A percentile compares a stretch with the other conserved stretches of the same genome.
Conservation (phyloP, 345 rosid species). For the Acer campestre region DNA sequence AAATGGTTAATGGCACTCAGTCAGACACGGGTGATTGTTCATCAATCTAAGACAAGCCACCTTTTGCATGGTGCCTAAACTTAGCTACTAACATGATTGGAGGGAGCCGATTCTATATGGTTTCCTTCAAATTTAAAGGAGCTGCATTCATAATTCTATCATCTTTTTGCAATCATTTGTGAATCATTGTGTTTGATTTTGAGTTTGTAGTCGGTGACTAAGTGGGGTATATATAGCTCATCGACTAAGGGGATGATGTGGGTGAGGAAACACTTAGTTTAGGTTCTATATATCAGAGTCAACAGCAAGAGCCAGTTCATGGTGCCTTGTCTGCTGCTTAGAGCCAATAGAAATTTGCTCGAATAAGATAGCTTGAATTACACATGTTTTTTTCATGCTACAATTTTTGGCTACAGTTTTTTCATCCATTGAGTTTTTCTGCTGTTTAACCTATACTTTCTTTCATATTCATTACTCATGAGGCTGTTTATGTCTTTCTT, state of each 20-base stretch:
- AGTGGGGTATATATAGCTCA: too few relatives aligned
- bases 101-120: neutral
- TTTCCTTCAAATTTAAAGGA: slow-evolving; percentile 31
- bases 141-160: slow-evolving; percentile 19
- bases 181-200: neutral
- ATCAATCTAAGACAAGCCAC: slow-evolving; percentile 22
- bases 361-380: slow-evolving; percentile 16
- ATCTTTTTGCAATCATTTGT: neutral
- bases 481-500: too few relatives aligned
- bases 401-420: slow-evolving; percentile 25
- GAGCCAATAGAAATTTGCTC: slow-evolving; percentile 28
- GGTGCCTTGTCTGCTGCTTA: slow-evolving; percentile 40
- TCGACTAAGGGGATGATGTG: neutral
- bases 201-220: too few relatives aligned
- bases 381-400: slow-evolving; percentile 6
- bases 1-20: slow-evolving; percentile 20
- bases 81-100: slow-evolving; percentile 33
- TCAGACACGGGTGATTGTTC: slow-evolving; percentile 42
- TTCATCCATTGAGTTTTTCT: neutral
- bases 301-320: slow-evolving; percentile 29
- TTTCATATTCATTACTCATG: too few relatives aligned
- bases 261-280: neutral
- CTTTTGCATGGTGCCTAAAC: slow-evolving; percentile 44
- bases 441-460: too few relatives aligned
- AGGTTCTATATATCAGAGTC: slow-evolving; percentile 32